Base-by-base conservation (phyloP, 352 stramenopile genomes). In the Pythium sp. region DNA sequence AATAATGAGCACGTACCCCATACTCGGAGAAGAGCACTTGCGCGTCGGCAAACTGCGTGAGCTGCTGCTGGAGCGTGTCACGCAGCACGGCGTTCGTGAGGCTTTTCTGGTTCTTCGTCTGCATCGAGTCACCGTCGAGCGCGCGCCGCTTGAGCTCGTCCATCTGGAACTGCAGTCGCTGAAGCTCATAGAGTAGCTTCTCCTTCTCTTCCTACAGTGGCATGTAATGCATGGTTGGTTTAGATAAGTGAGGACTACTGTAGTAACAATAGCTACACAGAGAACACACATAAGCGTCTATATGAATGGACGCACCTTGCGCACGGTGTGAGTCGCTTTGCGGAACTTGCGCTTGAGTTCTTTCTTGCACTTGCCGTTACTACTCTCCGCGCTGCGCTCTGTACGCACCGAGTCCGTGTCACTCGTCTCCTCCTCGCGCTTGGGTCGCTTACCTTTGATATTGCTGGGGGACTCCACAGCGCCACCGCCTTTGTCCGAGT, bases 181-280 rank as follows among this genome's bases (percentile, higher is more conserved):
- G 18, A 5, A 82, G 60, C 41, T 87, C 65, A 15, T 55, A 20
- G 15, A 77, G 55, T 0, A 87, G 59, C 38, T 26, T 62, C 53
- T 73, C 53, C 36, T 75, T 83, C 62, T 87, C 73, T 60, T 87
- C 79, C 70, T 76, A 51, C 56, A 47, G 3, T 41, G 34, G 34
- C 11, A 41, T 38, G 34, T 9, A 38, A 12, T 11, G 34, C 34
- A 38, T 38, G 34, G 34, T 38, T 38, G 34, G 11, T 38, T 11
- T 26, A 38, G 34, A 38, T 38, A 7, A 38, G 34, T 9, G 34
- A 38, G 7, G 7, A 38, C 34, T 38, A 38, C 7, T 38, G 34
- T 38, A 38, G 24, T 26, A 26, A 1, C 34, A 41, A 41, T 41
- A 41, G 34, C 34, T 15, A 41, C 8, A 41, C 34, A 41, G 11